Evolutionary conservation across 148 eudicot genomes (phyloP).

Genomic region (Rhododendron simsii): DNA sequence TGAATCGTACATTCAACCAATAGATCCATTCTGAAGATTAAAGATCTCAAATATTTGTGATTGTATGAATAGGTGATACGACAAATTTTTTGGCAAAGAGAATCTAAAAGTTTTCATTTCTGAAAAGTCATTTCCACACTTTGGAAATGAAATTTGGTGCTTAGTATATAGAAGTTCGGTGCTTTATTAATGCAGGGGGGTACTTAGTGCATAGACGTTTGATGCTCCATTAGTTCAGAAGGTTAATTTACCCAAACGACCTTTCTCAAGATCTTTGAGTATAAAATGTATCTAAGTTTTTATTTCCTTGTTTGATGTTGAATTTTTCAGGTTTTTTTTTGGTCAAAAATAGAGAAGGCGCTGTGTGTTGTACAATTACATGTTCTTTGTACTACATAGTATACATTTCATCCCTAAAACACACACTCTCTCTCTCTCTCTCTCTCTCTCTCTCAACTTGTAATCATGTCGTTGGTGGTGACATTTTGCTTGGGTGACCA

Average conservation of each 20-base stretch:
- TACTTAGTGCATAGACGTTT: not conserved
- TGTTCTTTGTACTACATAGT: not conserved
- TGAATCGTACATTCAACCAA: not conserved
- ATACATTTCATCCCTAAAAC: not conserved
- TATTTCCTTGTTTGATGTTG: not conserved
- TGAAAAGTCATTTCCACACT: not conserved
- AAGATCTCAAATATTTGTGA: not conserved
- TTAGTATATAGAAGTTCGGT: not conserved
- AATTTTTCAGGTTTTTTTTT: not conserved
- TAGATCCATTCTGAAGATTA: not conserved
- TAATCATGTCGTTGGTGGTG: not conserved
- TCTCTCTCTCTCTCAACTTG: slow-evolving; percentile 1
- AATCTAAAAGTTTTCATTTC: not conserved
- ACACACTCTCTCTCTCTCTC: not conserved
- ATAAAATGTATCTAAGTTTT: not conserved
- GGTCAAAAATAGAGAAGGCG: not conserved
- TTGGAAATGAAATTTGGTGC: not conserved
- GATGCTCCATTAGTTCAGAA: not conserved
- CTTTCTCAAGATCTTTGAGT: not conserved
- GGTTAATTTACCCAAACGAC: not conserved
- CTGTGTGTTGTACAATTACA: not conserved
- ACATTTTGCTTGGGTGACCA: slow-evolving; percentile 2
- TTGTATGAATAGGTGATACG: not conserved
- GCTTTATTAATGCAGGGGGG: not conserved
- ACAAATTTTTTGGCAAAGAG: not conserved